Percentiles rank a stretch among this genome's conserved stretches.
phyloP scores from a whole-genome alignment of 1,284 basidiomycete genomes.

The Mycena citricolor region DNA sequence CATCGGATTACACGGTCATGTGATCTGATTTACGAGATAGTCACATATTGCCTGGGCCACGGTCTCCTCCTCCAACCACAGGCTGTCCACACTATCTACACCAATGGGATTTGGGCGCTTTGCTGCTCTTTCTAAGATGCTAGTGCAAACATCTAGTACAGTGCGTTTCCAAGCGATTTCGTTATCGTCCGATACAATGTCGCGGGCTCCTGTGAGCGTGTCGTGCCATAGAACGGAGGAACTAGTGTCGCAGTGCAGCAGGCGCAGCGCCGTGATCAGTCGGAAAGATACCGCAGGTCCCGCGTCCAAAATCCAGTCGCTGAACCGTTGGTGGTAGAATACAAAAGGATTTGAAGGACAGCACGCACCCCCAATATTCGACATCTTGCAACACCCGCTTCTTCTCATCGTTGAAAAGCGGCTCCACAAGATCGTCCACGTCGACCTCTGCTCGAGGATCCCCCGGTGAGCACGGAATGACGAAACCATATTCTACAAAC shows the following conservation, averaged over 20 bases:
- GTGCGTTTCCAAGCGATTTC: constrained; percentile 39
- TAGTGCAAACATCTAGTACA: constrained; percentile 36
- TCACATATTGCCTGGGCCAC: constrained; percentile 38
- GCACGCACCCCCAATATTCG: constrained; percentile 75
- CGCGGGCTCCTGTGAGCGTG: constrained; percentile 47
- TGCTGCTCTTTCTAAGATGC: constrained; percentile 25
- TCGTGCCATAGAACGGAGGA: constrained; percentile 50
- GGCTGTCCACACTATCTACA: constrained; percentile 41
- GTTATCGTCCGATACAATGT: constrained; percentile 39
- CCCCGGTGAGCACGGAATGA: constrained; percentile 39
- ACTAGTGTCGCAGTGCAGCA: constrained; percentile 45
- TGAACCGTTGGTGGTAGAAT: constrained; percentile 31
- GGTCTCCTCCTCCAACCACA: constrained; percentile 50
- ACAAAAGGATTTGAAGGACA: constrained; percentile 4
- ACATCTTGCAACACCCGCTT: constrained; percentile 51
- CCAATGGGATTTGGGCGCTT: background rate
- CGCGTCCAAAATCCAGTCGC: constrained; percentile 74
- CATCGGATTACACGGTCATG: no score
- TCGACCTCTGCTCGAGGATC: constrained; percentile 55
- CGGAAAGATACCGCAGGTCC: constrained; percentile 69
- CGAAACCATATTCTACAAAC: constrained; percentile 86
- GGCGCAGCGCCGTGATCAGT: constrained; percentile 67
- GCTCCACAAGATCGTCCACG: constrained; percentile 56
- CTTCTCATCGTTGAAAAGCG: constrained; percentile 48
- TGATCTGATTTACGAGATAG: no score